These are phyloP conservation scores for Ceratocystis eucalypticola DNA, from an alignment of 2,329 filamentous ascomycete species.

Conservation along the genomic window DNA sequence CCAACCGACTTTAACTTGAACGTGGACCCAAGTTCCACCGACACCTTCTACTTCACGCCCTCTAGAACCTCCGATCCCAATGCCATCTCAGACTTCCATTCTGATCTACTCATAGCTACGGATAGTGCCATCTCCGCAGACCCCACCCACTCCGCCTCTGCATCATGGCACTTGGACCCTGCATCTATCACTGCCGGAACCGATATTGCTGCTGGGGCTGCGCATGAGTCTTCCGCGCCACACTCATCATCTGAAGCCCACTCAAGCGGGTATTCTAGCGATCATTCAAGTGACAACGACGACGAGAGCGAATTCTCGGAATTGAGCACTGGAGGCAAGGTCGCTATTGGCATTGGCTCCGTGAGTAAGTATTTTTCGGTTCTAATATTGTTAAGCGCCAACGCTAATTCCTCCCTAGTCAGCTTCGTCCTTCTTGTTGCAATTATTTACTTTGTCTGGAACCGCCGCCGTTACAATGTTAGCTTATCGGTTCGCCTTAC, in stretches of 20 bases:
- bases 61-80: neutral
- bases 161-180: neutral
- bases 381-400: neutral
- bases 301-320: neutral
- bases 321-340: constrained; percentile 2
- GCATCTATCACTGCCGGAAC: neutral
- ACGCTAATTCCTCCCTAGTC: constrained; percentile 8
- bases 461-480: neutral
- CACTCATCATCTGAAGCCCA: neutral
- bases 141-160: neutral
- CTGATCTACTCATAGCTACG: neutral
- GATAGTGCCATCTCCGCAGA: neutral
- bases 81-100: neutral
- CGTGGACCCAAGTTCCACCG: neutral
- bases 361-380: constrained; percentile 8
- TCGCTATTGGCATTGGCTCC: constrained; percentile 7
- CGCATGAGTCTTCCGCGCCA: neutral
- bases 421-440: constrained; percentile 1
- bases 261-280: neutral
- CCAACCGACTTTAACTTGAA: neutral
- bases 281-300: too few species aligned
- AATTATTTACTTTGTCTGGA: constrained; percentile 1
- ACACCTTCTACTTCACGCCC: neutral
- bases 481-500: neutral
- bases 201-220: neutral